A percentile compares a stretch with the other conserved stretches of the same genome.
Evolutionary conservation across 345 rosid species (phyloP).

Genomic region (sweet orange (Citrus sinensis)): DNA sequence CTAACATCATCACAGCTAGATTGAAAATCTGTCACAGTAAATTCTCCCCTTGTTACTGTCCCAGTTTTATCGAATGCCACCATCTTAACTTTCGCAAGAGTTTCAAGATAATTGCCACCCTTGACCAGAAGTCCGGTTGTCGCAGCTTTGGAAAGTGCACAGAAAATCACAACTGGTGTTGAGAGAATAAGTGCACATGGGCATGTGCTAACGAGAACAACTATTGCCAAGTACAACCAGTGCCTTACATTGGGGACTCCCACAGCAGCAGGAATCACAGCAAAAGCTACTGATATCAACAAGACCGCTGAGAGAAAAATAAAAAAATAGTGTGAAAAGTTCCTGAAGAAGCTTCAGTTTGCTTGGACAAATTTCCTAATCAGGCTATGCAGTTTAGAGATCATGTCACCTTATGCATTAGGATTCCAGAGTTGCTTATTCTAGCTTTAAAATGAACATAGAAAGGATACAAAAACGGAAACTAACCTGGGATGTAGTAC

Average conservation of each 20-base stretch:
- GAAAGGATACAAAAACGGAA: no score
- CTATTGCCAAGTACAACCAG: slow-evolving; percentile 82
- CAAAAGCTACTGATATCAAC: slow-evolving; percentile 51
- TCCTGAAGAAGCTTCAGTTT: no score
- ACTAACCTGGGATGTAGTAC: slow-evolving; percentile 85
- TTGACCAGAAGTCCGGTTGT: slow-evolving; percentile 75
- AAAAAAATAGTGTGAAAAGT: neutral
- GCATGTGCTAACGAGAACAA: slow-evolving; percentile 79
- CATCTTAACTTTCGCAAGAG: slow-evolving; percentile 61
- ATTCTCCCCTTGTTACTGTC: slow-evolving; percentile 86
- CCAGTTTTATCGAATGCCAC: slow-evolving; percentile 92
- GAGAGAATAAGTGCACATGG: slow-evolving; percentile 93
- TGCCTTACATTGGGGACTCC: slow-evolving; percentile 33
- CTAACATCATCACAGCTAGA: slow-evolving; percentile 42
- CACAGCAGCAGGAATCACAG: slow-evolving; percentile 50
- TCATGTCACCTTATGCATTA: no score
- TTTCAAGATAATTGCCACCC: slow-evolving; percentile 82
- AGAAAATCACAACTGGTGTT: slow-evolving; percentile 87
- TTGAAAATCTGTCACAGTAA: slow-evolving; percentile 59
- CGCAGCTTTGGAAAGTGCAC: slow-evolving; percentile 89
- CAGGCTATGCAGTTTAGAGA: no score
- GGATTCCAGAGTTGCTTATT: no score
- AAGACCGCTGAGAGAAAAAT: slow-evolving; percentile 47
- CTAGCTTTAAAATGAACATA: no score
- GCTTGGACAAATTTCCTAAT: no score